Evolutionary conservation across 768 basidiomycete genomes (phyloP), one percentile per base, ranked within the genome.

Genomic region (Heimioporus sp.): DNA sequence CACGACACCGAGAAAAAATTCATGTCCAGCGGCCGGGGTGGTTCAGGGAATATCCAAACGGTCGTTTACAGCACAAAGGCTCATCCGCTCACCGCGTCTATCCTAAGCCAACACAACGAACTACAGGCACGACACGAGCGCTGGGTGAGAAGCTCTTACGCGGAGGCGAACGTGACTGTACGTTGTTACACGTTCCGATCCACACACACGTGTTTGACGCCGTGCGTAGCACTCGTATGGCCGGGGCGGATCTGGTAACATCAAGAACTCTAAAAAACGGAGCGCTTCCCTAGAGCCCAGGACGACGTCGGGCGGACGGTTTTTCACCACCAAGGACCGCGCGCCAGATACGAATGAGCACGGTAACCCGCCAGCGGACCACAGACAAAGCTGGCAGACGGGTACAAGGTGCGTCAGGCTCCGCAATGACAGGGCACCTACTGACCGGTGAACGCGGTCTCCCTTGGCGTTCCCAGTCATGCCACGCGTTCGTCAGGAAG

Each of bases 161-260:
- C 55, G 1, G 63, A 66, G 12, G 56, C 57, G 7, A 49, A 54
- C 1, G 19, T 50, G 15, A 28, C 55, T n/a, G 65, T 66, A 39
- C 55, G 65, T 31, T 30, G 13, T 12, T 8, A 30, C 16, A 17
- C 6, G 16, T 13, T 12, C 11, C 35, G 13, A 3, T 12, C 15
- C n/a, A 8, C 32, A 13, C 16, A 7, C 30, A 30, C 21, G 12
- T 38, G 19, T 46, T 38, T 56, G 35, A 48, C 21, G 15, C 5
- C 39, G 4, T 42, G 10, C 17, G 39, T 11, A 66, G 65, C 59
- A 42, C 19, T 66, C 65, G 28, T 67, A 58, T 1, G 65, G 65
- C 13, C 58, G 65, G 11, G 65, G 65, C 3, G 65, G 65, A 3
- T 56, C 55, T 2, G 65, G 65, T 13, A 66, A 66, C n/a, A 66